These are phyloP conservation scores for Lepidium aucheri DNA, from an alignment of 345 rosid species.

Conservation along the genomic window DNA sequence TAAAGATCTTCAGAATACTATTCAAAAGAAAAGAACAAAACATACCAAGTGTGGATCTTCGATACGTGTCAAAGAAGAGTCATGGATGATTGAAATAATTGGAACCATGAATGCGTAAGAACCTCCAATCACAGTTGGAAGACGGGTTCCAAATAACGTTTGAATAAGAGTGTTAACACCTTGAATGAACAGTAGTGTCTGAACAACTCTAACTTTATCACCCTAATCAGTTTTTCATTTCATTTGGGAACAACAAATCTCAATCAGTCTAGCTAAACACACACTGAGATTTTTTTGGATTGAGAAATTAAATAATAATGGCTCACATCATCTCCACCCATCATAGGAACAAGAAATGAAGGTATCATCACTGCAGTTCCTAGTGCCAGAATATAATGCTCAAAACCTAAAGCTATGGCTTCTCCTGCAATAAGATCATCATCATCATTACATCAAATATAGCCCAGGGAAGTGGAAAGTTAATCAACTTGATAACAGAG, in stretches of 20 bases:
- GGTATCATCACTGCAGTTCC: constrained; percentile 99
- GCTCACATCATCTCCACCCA: constrained; percentile 93
- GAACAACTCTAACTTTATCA: constrained; percentile 93
- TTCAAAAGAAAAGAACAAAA: not conserved
- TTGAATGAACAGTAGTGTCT: constrained; percentile 84
- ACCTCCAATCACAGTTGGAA: constrained; percentile 94
- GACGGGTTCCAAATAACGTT: constrained; percentile 84
- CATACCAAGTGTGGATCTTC: constrained; percentile 73
- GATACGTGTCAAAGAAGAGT: constrained; percentile 63
- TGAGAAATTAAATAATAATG: not conserved
- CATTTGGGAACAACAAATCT: not conserved
- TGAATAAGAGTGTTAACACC: constrained; percentile 91
- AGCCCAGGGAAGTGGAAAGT: not conserved
- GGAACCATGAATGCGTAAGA: constrained; percentile 99
- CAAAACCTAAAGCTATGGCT: constrained; percentile 86
- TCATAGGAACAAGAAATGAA: constrained; percentile 88
- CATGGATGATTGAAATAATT: constrained; percentile 78
- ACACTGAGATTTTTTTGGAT: not conserved
- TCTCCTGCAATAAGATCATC: constrained; percentile 55
- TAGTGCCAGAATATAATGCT: constrained; percentile 89
- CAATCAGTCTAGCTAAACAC: not conserved
- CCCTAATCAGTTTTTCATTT: constrained; percentile 40
- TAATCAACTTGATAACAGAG: not conserved
- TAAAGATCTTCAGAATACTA: not conserved
- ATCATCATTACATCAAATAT: not conserved